Evolutionary conservation across 169 alveolate species (phyloP), one percentile per base, ranked within the genome.

Genomic region (Cryptosporidium parvum): DNA sequence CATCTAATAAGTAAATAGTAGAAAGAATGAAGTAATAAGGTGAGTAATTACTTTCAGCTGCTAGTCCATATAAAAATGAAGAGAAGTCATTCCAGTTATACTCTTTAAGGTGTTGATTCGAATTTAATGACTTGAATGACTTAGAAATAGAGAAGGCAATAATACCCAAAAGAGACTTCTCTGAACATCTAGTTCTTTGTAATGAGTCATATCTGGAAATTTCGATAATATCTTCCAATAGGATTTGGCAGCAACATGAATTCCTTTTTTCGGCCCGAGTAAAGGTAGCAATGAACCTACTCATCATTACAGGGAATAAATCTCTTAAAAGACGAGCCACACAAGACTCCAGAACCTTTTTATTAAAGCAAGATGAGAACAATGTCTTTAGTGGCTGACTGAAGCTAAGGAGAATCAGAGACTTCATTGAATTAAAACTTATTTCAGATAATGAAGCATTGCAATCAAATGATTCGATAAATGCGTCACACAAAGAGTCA

Each of bases 201-300:
- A n/a, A n/a, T 6, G 26, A 37, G 10, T 73, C 86, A 56, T 33
- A 42, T 21, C 53, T 52, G 29, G 26, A 31, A 18, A 62, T n/a
- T 53, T 53, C 71, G 12, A 31, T 18, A 23, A 73, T 56, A 33
- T 73, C 72, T 7, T 56, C 45, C 39, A 73, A 59, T n/a, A 58
- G 26, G 39, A 31, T 12, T 37, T 73, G 86, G 71, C 86, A 73
- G 29, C 31, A 52, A 31, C 86, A 73, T n/a, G 67, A 7, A 16
- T 56, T 23, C 10, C 67, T 10, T 26, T 56, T 56, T 4, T 56
- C 2, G 23, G 21, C 35, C 26, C 3, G 23, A 48, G 23, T 0
- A 56, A 23, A 10, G 3, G 67, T 23, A 56, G 7, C 16, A 9
- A 10, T 21, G 5, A 56, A n/a, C 33, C 26, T 62, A 9, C 33